Base-by-base conservation (phyloP, 495 filamentous ascomycete genomes). In the Ramalina intermedia region DNA sequence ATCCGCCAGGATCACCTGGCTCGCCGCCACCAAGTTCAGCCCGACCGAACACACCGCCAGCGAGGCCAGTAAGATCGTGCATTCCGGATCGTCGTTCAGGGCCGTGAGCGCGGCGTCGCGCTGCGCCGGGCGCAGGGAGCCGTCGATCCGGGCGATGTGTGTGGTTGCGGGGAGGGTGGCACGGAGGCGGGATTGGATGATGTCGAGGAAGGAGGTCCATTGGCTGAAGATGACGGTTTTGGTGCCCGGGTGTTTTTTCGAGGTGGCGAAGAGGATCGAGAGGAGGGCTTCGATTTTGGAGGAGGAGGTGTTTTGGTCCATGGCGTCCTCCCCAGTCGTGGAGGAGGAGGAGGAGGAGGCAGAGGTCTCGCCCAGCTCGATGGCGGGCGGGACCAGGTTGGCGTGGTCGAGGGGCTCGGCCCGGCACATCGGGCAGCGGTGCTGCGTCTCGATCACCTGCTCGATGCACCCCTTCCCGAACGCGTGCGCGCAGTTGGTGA, bases 201-300 rank as follows among this genome's bases (percentile, higher is more conserved):
- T 73, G 42, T 84, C 73, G 2, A 96, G 71, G 68, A 94, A 95
- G 4, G 77, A 81, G 0, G 89, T 95, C 89, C 89, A 96, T 59
- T 95, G 88, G 11, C 81, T 86, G 69, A 96, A 96, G 33, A 95
- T 74, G 46, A 96, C 79, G 3, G 86, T 84, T 60, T 96, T 96
- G 37, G 78, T 86, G 7, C 67, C 71, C 0, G 78, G 66, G 16
- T 47, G 26, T n/a, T 82, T 79, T 52, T 76, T 76, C 9, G 80
- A 73, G 38, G 79, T 78, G 1, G 84, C 85, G 12, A 74, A 78
- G 6, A 94, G 66, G 50, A 96, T 88, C 48, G 80, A 77, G 56
- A 93, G 67, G 1, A 95, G 68, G 5, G 84, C 81, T 55, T 90
- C 82, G 41, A 90, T 84, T 63, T 96, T 96, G 57, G 82, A 87